Base-by-base conservation (phyloP, 306 rosid species). In the Vicia faba region DNA sequence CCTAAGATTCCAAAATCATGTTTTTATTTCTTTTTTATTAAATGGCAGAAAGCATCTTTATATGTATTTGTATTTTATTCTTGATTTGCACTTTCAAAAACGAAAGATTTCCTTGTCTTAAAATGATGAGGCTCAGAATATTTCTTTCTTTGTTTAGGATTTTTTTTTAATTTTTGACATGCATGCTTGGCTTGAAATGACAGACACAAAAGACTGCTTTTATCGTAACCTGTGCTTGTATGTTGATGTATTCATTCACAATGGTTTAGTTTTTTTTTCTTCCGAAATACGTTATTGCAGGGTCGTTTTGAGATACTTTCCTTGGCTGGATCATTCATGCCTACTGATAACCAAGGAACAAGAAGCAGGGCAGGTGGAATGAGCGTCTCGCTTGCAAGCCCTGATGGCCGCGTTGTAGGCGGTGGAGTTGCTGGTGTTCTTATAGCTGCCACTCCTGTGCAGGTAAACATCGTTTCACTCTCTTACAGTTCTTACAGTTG, bases 231-330 rank as follows among this genome's bases (percentile, higher is more conserved):
- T 19, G 25, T 16, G 55, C 12, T 15, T 4, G 16, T 48, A 48
- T 2, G 15, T 55, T 56, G 41, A 61, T 72, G 13, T 20, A 13
- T 5, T 46, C 48, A 14, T 43, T 46, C 33, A 14, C 36, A 45
- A 71, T 35, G 59, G n/a, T 46, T 57, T 6, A 31, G 9, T 26
- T 69, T 67, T 40, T 68, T 61, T 65, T 63, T 60, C 51, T 33
- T 54, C n/a, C 61, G 53, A 18, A 3, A 35, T 35, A 67, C 72
- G 23, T 70, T 45, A 20, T 76, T 84, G 15, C 68, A 92, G 97
- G 96, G 97, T 25, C 92, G 88, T 14, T 92, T 89, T 58, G 90
- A 89, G 70, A 87, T 92, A 81, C 86, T 89, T 48, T 79, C 87
- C 3, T 59, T 92, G 57, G 81, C 92, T 19, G 97, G 97, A 58